A percentile compares a stretch with the other conserved stretches of the same genome.
These are phyloP conservation scores for Didymella glomerata DNA, from an alignment of 2,329 filamentous ascomycete species.

Conservation along the genomic window DNA sequence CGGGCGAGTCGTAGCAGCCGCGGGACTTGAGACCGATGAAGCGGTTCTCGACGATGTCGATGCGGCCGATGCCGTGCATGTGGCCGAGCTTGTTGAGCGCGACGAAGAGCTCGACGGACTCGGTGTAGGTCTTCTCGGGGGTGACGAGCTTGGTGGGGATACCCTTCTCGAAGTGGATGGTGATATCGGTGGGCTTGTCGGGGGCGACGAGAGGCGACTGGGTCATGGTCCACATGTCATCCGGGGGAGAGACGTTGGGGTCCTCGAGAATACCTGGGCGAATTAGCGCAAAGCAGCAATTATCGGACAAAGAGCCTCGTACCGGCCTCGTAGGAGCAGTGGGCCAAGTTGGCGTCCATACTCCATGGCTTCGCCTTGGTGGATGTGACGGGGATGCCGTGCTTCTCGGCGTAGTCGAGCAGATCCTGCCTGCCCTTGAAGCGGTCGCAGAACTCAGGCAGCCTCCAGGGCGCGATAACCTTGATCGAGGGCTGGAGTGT, in stretches of 20 bases:
- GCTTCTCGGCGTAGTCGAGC: constrained; percentile 72
- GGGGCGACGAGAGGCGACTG: constrained; percentile 74
- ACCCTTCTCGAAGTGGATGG: constrained; percentile 76
- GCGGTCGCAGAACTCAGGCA: constrained; percentile 73
- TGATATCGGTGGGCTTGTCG: constrained; percentile 75
- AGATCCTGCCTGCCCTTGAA: constrained; percentile 78
- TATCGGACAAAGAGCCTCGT: not conserved
- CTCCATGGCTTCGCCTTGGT: constrained; percentile 70
- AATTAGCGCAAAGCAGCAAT: constrained; percentile 6
- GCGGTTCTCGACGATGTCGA: constrained; percentile 85
- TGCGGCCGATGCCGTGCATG: constrained; percentile 77
- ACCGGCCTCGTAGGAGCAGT: constrained; percentile 83
- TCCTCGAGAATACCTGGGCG: constrained; percentile 67
- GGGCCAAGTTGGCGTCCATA: constrained; percentile 73
- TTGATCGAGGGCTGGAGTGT: constrained; percentile 71
- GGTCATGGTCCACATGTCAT: constrained; percentile 83
- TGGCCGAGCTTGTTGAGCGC: constrained; percentile 75
- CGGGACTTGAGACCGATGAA: constrained; percentile 82
- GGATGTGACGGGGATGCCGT: constrained; percentile 74
- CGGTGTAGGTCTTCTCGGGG: constrained; percentile 67
- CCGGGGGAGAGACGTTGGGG: constrained; percentile 69
- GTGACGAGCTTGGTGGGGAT: constrained; percentile 73
- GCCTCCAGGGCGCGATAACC: constrained; percentile 78
- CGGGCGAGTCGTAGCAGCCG: constrained; percentile 75
- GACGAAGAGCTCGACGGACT: constrained; percentile 76